Evolutionary conservation across 352 stramenopile genomes (phyloP), one percentile per base, ranked within the genome.

Genomic region (Globisporangium mamillatum): DNA sequence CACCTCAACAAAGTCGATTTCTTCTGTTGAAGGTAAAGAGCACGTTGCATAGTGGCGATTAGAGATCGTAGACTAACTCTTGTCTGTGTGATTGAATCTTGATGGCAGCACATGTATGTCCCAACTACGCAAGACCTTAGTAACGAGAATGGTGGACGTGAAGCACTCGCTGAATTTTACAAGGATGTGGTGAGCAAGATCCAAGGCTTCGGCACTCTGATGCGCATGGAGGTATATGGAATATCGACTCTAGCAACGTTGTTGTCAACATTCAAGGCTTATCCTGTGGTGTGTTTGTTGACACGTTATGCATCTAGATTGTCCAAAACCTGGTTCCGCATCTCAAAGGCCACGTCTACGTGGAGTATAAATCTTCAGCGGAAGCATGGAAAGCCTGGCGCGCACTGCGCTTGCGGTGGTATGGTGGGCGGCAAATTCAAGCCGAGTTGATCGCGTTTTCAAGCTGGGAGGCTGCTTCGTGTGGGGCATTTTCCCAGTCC

Each of bases 281-380:
- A 52, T 52, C 3, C 44, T 52, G 7, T 24, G 44, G 44, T 56
- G 50, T 22, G 3, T 56, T 55, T 55, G 8, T 55, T 16, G 8
- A 27, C n/a, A 55, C 29, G 14, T 56, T 44, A 38, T 48, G 22
- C 9, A 9, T 59, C 7, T 64, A 79, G 73, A 63, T 72, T 34
- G 70, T 69, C n/a, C 62, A 75, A 27, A 79, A 79, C 34, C 9
- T 63, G 44, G 63, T 67, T 9, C 27, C 38, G 7, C 73, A 79
- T 41, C 57, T 79, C 27, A 52, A 34, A 10, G 73, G 73, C 2
- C 69, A 79, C 25, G 70, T 79, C 1, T 79, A 79, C 44, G 63
- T 63, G 14, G 73, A 79, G 57, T 79, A 64, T 38, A 41, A 62
- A 41, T 68, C 66, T 0, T 16, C 63, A 3, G 60, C 65, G 4